A percentile compares a stretch with the other conserved stretches of the same genome.
Conservation (phyloP, 306 rosid genomes). For the Phaseolus lunatus region DNA sequence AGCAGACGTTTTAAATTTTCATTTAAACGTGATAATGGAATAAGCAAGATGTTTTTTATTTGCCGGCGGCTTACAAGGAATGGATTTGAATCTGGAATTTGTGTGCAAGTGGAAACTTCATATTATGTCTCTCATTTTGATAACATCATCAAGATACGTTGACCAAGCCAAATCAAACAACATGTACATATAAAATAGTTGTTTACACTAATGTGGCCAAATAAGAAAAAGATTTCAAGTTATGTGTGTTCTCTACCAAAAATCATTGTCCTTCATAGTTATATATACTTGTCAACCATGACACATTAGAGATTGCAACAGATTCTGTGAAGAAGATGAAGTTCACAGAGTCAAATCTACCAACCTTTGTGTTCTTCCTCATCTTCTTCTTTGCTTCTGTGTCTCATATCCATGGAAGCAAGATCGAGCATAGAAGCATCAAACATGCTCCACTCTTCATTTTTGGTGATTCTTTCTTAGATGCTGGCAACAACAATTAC, state of each 20-base stretch:
- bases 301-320: slow-evolving; percentile 23
- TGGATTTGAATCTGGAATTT: neutral
- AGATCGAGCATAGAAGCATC: slow-evolving; percentile 12
- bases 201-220: too few species aligned
- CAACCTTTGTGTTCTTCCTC: slow-evolving; percentile 44
- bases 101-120: neutral
- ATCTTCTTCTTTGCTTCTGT: slow-evolving; percentile 36
- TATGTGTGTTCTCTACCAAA: too few species aligned
- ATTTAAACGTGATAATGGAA: neutral
- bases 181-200: neutral
- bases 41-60: neutral
- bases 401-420: slow-evolving; percentile 41
- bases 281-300: slow-evolving; percentile 12
- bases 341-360: slow-evolving; percentile 43
- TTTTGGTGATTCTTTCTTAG: slow-evolving; percentile 90
- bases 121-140: neutral
- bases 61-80: neutral
- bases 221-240: too few species aligned
- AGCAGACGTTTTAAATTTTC: too few species aligned
- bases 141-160: slow-evolving; percentile 21
- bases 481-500: slow-evolving; percentile 95
- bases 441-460: slow-evolving; percentile 62
- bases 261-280: neutral
- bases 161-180: slow-evolving; percentile 33
- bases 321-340: slow-evolving; percentile 27